Conservation (phyloP, 768 basidiomycete species). For the Agrocybe chaxingu region DNA sequence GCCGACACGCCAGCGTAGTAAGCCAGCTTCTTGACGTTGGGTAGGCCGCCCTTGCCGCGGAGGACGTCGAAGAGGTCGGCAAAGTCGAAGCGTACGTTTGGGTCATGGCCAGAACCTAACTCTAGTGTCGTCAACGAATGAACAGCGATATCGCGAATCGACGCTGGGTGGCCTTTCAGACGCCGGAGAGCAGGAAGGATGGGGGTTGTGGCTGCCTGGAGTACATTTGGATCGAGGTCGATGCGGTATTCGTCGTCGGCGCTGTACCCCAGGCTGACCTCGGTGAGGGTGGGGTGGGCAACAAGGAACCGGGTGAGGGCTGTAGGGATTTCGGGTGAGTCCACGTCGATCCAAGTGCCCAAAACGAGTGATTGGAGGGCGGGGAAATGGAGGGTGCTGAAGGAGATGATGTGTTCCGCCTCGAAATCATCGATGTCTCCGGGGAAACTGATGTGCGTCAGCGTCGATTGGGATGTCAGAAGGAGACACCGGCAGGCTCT, state of each 20-base stretch:
- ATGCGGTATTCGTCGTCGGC: not conserved
- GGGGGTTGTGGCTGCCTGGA: not conserved
- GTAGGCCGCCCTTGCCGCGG: no score
- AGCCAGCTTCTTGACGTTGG: no score
- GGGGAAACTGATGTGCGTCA: not conserved
- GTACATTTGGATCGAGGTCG: not conserved
- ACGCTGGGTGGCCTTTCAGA: not conserved
- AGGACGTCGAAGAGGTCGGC: no score
- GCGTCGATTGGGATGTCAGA: not conserved
- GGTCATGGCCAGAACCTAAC: no score
- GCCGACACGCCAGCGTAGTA: no score
- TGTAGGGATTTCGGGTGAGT: not conserved
- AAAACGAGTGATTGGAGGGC: not conserved
- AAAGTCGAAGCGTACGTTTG: no score
- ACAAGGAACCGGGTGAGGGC: not conserved
- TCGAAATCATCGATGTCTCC: not conserved
- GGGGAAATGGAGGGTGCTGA: not conserved
- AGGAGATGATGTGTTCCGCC: not conserved
- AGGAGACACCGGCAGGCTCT: not conserved
- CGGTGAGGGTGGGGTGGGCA: not conserved
- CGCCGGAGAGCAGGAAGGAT: not conserved
- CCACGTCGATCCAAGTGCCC: not conserved
- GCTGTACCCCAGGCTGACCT: not conserved
- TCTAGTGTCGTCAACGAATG: no score
- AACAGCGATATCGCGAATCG: no score